Conservation (phyloP, 2,329 filamentous ascomycete genomes). For the Purpureocillium takamizusanense region DNA sequence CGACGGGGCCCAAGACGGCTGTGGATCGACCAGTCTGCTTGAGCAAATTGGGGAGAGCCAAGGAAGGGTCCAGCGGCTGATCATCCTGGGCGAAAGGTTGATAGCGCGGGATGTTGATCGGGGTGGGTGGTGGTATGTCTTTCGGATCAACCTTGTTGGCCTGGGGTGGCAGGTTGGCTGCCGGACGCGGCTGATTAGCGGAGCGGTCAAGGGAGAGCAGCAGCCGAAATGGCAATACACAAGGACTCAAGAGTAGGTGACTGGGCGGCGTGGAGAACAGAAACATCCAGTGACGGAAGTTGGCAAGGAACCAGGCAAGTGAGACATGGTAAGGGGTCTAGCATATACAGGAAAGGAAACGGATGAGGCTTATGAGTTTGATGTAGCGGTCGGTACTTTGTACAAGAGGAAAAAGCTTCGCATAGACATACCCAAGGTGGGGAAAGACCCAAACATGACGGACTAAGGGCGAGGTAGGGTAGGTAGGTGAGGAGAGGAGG, state of each 20-base stretch:
- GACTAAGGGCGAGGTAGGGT: slow-evolving; percentile 8
- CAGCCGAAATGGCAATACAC: too few relatives aligned
- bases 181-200: too few relatives aligned
- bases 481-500: too few relatives aligned
- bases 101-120: slow-evolving; percentile 40
- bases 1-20: slow-evolving; percentile 25
- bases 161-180: slow-evolving; percentile 19
- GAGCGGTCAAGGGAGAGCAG: too few relatives aligned
- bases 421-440: slow-evolving; percentile 27
- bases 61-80: slow-evolving; percentile 15
- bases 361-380: too few relatives aligned
- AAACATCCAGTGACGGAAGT: background rate
- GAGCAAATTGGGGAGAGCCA: slow-evolving; percentile 39
- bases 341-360: too few relatives aligned
- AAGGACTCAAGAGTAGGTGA: too few relatives aligned
- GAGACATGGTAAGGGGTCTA: too few relatives aligned
- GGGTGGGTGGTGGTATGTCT: slow-evolving; percentile 48
- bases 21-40: slow-evolving; percentile 43
- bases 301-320: too few relatives aligned
- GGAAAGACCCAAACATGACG: slow-evolving; percentile 34
- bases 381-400: too few relatives aligned
- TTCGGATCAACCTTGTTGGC: slow-evolving; percentile 31
- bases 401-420: too few relatives aligned
- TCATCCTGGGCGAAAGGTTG: slow-evolving; percentile 27
- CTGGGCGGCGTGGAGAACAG: slow-evolving; percentile 3